These are phyloP conservation scores for Taphrina flavorubra DNA, from an alignment of 1,139 yeast genomes.

Conservation along the genomic window DNA sequence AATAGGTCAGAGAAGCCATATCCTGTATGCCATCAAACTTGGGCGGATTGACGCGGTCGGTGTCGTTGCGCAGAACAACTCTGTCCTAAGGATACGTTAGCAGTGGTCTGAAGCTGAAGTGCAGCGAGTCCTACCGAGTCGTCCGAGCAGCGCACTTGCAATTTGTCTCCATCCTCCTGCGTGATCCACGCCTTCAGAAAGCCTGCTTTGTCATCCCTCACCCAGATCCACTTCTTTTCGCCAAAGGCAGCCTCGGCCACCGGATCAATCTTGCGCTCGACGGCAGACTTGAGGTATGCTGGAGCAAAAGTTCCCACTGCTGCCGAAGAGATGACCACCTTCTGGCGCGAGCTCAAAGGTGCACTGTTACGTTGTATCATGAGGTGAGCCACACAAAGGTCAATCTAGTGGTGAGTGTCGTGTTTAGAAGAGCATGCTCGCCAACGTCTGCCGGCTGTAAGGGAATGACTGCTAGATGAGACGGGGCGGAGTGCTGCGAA, in stretches of 20 bases:
- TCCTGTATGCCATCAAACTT: constrained; percentile 90
- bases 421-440: too few relatives aligned
- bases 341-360: constrained; percentile 5
- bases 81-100: constrained; percentile 50
- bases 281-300: constrained; percentile 22
- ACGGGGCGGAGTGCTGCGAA: too few relatives aligned
- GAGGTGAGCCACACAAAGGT: not conserved
- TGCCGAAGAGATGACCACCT: not conserved
- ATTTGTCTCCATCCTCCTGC: constrained; percentile 60
- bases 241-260: constrained; percentile 60
- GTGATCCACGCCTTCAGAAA: constrained; percentile 74
- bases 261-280: constrained; percentile 16
- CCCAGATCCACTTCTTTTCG: constrained; percentile 77
- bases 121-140: constrained; percentile 52
- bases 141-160: constrained; percentile 62
- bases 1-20: constrained; percentile 92
- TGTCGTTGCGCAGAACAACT: constrained; percentile 56
- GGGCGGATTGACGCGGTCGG: constrained; percentile 79
- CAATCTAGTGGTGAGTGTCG: not conserved
- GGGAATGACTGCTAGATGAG: too few relatives aligned
- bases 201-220: constrained; percentile 68
- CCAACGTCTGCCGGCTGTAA: too few relatives aligned
- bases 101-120: not conserved
- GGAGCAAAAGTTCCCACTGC: constrained; percentile 35
- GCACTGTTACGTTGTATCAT: constrained; percentile 21